Evolutionary conservation across 1,284 basidiomycete species (phyloP), one percentile per base, ranked within the genome.

Genomic region (Abortiporus biennis): DNA sequence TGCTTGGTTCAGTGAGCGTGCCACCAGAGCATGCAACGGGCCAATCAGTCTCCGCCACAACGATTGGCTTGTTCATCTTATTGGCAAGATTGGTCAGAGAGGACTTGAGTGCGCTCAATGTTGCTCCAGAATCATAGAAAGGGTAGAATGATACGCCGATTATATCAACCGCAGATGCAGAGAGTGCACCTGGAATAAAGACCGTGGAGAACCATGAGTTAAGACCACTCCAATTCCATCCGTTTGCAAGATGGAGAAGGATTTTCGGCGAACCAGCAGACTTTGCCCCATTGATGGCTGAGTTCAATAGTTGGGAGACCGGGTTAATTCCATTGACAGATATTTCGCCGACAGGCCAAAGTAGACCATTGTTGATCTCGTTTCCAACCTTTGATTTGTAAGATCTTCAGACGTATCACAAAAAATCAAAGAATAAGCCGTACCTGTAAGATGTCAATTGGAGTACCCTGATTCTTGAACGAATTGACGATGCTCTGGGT

Each of bases 41-140:
- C 77, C 77, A 83, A 57, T 83, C 73, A 2, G 78, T 81, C 58
- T 81, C 80, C 3, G 76, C 78, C 8, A 81, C 69, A 54, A 81
- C 71, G 33, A 80, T 40, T 19, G 72, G 73, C 64, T 81, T 80
- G 36, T 61, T 64, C 37, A 66, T 72, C 36, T 64, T 67, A 36
- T 67, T 70, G 4, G 73, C 68, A 29, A 78, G 59, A 32, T 65
- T 67, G 22, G 67, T 70, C 49, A 83, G 58, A 34, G 71, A 75
- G 4, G 72, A 68, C 46, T 71, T 57, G 36, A 83, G 64, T 5
- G 65, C 68, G 29, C 56, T 53, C 20, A 72, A 59, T 3, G 76
- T 80, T 9, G 80, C 79, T n/a, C 66, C 64, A 5, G 75, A 67
- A 31, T 68, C 70, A 50, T 80, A 80, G 64, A 80, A 80, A 1